These are phyloP conservation scores for Yamadazyma conglobata DNA, from an alignment of 1,139 yeast species.

Conservation along the genomic window DNA sequence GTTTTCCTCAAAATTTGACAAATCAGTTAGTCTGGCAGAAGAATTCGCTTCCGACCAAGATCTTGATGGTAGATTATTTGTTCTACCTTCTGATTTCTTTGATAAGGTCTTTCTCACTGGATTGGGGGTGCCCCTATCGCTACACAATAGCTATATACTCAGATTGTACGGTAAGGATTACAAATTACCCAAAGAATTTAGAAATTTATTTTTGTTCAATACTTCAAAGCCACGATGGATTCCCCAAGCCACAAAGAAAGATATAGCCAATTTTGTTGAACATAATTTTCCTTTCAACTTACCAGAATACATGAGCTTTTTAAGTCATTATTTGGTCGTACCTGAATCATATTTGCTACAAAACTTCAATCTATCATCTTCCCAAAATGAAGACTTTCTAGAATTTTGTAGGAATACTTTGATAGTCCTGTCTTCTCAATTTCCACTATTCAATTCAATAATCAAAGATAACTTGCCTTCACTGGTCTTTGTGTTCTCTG, in stretches of 20 bases:
- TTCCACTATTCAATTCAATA: slow-evolving; percentile 22
- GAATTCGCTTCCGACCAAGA: no score
- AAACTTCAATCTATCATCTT: slow-evolving; percentile 11
- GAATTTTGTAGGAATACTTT: slow-evolving; percentile 20
- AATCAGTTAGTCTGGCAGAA: no score
- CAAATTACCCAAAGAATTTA: slow-evolving; percentile 25
- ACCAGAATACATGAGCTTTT: slow-evolving; percentile 27
- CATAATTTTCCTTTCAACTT: slow-evolving; percentile 30
- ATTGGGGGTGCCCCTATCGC: no score
- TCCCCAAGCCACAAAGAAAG: slow-evolving; percentile 11
- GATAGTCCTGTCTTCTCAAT: slow-evolving; percentile 14
- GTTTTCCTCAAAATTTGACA: no score
- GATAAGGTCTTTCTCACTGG: no score
- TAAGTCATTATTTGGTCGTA: slow-evolving; percentile 32
- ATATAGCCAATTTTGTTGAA: slow-evolving; percentile 20
- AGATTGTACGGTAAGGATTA: slow-evolving; percentile 8
- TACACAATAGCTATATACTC: slow-evolving; percentile 12
- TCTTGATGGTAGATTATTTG: no score
- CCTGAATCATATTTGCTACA: slow-evolving; percentile 19
- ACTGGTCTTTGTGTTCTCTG: slow-evolving; percentile 30
- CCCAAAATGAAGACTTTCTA: no score
- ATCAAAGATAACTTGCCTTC: slow-evolving; percentile 26
- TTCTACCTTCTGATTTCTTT: slow-evolving; percentile 24
- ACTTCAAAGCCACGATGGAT: slow-evolving; percentile 17
- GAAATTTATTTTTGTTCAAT: slow-evolving; percentile 34